phyloP scores from a whole-genome alignment of 345 rosid species.

The Brassica incana region DNA sequence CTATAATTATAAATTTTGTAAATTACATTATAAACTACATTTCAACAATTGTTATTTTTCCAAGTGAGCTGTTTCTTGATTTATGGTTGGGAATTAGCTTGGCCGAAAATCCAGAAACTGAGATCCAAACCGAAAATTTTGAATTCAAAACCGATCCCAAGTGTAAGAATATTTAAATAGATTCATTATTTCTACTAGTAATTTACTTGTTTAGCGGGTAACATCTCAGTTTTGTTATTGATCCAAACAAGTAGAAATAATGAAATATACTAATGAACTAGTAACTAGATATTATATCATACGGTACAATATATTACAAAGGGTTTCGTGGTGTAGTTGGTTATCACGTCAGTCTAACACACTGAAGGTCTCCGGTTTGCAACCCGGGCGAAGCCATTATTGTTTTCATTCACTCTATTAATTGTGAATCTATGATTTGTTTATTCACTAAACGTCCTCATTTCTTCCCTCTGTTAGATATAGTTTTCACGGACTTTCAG shows the following conservation, averaged over 20 bases:
- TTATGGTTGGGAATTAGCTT: neutral
- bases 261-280: neutral
- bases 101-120: neutral
- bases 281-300: neutral
- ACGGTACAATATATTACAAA: neutral
- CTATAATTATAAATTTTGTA: neutral
- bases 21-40: neutral
- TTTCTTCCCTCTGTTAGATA: conserved; percentile 29
- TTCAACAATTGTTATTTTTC: neutral
- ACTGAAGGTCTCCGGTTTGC: conserved; percentile 98
- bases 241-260: neutral
- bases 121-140: neutral
- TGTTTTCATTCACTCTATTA: conserved; percentile 27
- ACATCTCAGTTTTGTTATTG: neutral
- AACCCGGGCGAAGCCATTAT: conserved; percentile 65
- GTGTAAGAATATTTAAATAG: neutral
- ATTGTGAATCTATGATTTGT: conserved; percentile 20
- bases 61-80: neutral
- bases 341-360: conserved; percentile 99
- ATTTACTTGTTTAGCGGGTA: neutral
- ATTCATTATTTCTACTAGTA: neutral
- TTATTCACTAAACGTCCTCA: conserved; percentile 48
- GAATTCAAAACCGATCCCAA: neutral
- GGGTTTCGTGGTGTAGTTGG: conserved; percentile 99
- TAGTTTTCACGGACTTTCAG: neutral